Evolutionary conservation across 495 filamentous ascomycete genomes (phyloP), one percentile per base, ranked within the genome.

Genomic region (Cenococcum geophilum): DNA sequence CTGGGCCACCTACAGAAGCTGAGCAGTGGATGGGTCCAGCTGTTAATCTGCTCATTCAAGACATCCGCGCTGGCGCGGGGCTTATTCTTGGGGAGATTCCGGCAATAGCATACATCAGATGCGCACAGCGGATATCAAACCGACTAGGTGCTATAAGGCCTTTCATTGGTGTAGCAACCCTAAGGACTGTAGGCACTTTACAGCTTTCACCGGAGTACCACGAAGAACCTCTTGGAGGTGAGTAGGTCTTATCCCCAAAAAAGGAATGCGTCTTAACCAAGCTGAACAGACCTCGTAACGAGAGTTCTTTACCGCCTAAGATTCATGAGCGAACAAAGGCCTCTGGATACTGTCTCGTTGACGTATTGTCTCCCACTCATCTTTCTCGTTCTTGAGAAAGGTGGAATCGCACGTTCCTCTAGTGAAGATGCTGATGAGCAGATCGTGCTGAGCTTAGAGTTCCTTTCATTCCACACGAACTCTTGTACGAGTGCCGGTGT

Each of bases 221-320:
- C 58, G 76, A 87, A 59, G 93, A 97, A 73, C 84, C 87, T 36
- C 76, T 97, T 51, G 89, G 89, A 60, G 58, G 55, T 65, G 36
- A 53, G 57, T 58, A 16, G 36, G 21, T 40, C 58, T 18, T 23
- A 6, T 23, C 11, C 35, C n/a, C 3, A 0, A 16, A 21, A 18
- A 4, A 25, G 27, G 21, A 0, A 34, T 5, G 18, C 40, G 16
- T n/a, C 42, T 58, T 62, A 21, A 66, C 53, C 25, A 20, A 27
- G 22, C 18, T 36, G 32, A 35, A 35, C 58, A 76, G 87, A 93
- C 51, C 83, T 96, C 4, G 80, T 95, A 12, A 97, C 92, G 18
- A 83, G 93, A 72, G 83, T 97, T 8, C 78, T 98, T 14, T 97
- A 97, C 72, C 86, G 92, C 35, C 74, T 98, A 49, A 87, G 91